These are phyloP conservation scores for Colletotrichum lupini DNA, from an alignment of 2,329 filamentous ascomycete genomes.

Conservation along the genomic window DNA sequence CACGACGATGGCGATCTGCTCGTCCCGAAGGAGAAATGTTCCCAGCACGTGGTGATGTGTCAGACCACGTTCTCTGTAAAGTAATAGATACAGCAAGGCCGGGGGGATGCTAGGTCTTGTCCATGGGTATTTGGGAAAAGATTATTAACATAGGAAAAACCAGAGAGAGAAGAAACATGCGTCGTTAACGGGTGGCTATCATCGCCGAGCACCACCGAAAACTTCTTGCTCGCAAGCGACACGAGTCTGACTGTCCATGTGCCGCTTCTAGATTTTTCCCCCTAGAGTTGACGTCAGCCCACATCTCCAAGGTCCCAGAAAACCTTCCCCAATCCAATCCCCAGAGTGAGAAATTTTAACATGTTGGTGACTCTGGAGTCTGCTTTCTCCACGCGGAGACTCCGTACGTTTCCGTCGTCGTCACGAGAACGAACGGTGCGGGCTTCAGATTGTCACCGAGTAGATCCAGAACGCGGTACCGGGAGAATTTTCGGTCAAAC, in stretches of 20 bases:
- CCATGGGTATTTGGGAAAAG: neutral
- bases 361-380: neutral
- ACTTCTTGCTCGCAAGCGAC: neutral
- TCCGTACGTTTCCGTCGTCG: neutral
- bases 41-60: neutral
- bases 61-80: neutral
- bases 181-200: neutral
- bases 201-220: neutral
- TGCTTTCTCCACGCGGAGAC: neutral
- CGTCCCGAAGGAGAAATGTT: neutral
- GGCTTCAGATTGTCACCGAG: constrained; percentile 13
- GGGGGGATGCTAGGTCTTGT: neutral
- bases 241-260: neutral
- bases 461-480: neutral
- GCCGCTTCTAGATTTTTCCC: neutral
- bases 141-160: neutral
- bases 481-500: constrained; percentile 14
- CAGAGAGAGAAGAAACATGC: neutral
- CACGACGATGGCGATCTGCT: neutral
- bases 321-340: neutral
- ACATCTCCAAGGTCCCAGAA: neutral
- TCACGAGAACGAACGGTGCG: neutral
- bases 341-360: neutral
- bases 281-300: neutral
- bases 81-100: neutral